Percentiles rank a stretch among this genome's conserved stretches.
Evolutionary conservation across 2,329 filamentous ascomycete genomes (phyloP).

Genomic region (Colletotrichum costaricense): DNA sequence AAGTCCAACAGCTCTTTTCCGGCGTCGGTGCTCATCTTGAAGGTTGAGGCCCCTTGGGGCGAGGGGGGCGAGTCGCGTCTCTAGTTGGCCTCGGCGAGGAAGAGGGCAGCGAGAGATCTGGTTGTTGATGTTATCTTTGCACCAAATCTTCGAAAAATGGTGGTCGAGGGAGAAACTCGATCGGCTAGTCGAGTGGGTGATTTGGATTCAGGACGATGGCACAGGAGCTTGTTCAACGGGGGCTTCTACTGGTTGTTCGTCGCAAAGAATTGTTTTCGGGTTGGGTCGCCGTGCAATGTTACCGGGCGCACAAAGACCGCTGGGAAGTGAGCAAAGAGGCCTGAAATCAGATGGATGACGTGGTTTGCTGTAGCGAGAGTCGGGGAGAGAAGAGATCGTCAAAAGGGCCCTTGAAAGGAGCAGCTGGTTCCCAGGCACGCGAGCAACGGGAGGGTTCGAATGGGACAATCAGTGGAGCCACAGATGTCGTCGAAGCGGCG

Average conservation of each 20-base stretch:
- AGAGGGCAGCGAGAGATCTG: neutral
- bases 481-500: neutral
- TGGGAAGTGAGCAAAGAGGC: neutral
- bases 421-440: neutral
- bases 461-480: conserved; percentile 20
- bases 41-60: conserved; percentile 28
- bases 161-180: neutral
- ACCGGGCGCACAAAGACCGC: conserved; percentile 11
- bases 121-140: conserved; percentile 24
- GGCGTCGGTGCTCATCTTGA: conserved; percentile 41
- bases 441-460: neutral
- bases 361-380: conserved; percentile 12
- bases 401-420: neutral
- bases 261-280: conserved; percentile 8
- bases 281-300: neutral
- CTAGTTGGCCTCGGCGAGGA: neutral
- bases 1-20: conserved; percentile 60
- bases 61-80: conserved; percentile 20
- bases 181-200: neutral
- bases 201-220: neutral
- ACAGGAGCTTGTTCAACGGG: neutral
- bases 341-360: conserved; percentile 4
- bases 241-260: neutral
- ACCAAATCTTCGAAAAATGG: neutral
- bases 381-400: conserved; percentile 14